A percentile compares a stretch with the other conserved stretches of the same genome.
Conservation (phyloP, 768 basidiomycete species). For the Leccinum obscurum region DNA sequence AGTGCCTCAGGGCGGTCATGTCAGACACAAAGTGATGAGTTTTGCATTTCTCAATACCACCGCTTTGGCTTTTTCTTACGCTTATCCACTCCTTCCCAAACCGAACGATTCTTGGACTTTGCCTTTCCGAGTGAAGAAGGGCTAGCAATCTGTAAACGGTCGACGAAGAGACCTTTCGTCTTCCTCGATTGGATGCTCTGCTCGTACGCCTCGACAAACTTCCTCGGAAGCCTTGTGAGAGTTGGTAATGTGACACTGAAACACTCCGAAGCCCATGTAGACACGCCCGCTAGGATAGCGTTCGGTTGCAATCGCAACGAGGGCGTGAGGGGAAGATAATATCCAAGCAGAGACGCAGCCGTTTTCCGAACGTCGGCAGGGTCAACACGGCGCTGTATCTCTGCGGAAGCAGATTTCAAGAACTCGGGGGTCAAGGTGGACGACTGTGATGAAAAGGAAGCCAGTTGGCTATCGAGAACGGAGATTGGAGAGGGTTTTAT, state of each 20-base stretch:
- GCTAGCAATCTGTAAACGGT: slow-evolving; percentile 16
- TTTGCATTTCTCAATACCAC: slow-evolving; percentile 14
- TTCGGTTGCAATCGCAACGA: slow-evolving; percentile 47
- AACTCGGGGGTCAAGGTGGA: slow-evolving; percentile 23
- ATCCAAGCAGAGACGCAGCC: slow-evolving; percentile 69
- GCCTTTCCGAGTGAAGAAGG: slow-evolving; percentile 21
- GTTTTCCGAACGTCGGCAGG: slow-evolving; percentile 55
- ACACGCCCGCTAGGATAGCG: slow-evolving; percentile 54
- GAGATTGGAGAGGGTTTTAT: slow-evolving; percentile 54
- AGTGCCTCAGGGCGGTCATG: too few relatives aligned
- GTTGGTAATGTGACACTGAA: slow-evolving; percentile 22
- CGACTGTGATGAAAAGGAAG: slow-evolving; percentile 12
- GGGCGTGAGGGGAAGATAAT: slow-evolving; percentile 55
- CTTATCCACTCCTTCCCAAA: slow-evolving; percentile 24
- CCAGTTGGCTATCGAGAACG: slow-evolving; percentile 13
- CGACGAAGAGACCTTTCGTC: slow-evolving; percentile 27
- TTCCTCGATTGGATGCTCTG: slow-evolving; percentile 5
- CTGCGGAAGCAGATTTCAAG: slow-evolving; percentile 27
- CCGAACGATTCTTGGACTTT: slow-evolving; percentile 26
- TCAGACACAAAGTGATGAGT: too few relatives aligned
- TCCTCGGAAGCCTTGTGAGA: slow-evolving; percentile 22
- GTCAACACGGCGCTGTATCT: slow-evolving; percentile 42
- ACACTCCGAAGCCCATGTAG: slow-evolving; percentile 52
- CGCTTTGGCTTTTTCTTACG: slow-evolving; percentile 17
- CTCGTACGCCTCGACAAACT: slow-evolving; percentile 24